Base-by-base conservation (phyloP, 2,329 filamentous ascomycete species). In the Ilyonectria sp. region DNA sequence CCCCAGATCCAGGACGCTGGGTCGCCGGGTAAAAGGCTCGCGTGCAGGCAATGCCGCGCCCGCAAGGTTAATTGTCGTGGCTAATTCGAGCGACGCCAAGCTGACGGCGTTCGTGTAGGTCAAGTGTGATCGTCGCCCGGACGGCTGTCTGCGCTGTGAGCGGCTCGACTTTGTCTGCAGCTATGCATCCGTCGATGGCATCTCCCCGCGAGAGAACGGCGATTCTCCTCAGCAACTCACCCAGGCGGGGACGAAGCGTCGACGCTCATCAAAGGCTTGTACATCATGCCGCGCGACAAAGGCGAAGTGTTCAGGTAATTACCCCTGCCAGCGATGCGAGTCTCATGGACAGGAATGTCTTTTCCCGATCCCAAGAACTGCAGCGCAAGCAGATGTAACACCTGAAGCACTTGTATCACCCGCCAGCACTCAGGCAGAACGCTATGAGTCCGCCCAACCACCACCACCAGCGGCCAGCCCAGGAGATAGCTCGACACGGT, bases 211-310 rank as follows among this genome's bases (percentile, higher is more conserved):
- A 1, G n/a, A 26, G 10, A n/a, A 50, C 52, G 7, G 21, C 26
- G 54, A 37, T 15, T 23, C 46, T 3, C 1, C 53, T 2, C 44
- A 68, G 1, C 64, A 68, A 0, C 60, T 77, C 31, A 78, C 76
- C 0, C 70, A 78, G 35, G 76, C 77, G 1, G 77, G 77, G 1
- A 77, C 72, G 33, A 76, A 75, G 64, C 67, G 77, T 4, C 69
- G 75, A 1, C 68, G 77, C 0, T 71, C 71, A 1, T 63, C 67
- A 0, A 65, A 65, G 8, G 81, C 81, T 6, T 82, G 81, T 60
- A 63, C 72, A 3, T 58, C 70, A n/a, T 82, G 81, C 68, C 75
- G 80, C 3, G 69, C 65, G 40, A 74, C 77, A 13, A 82, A 82
- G 60, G 74, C 77, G 0, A 81, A 78, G 37, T 82, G 81, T 60